Conservation (phyloP, 768 basidiomycete genomes). For the Lactifluus subvellereus region DNA sequence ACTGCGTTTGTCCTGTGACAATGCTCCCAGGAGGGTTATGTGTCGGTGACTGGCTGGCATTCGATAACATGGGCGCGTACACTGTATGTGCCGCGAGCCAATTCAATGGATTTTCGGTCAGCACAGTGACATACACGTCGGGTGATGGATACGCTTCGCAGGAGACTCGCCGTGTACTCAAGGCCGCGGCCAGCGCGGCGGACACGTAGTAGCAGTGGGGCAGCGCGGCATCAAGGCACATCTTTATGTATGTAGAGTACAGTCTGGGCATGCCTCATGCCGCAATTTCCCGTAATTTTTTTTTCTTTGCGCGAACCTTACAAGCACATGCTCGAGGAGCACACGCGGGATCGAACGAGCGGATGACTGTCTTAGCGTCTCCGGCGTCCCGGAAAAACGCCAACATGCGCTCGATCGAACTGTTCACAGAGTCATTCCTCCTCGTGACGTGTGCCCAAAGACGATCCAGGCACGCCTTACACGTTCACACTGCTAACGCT, state of each 20-base stretch:
- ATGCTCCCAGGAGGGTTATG: slow-evolving; percentile 61
- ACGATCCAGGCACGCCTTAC: slow-evolving; percentile 23
- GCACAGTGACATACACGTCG: slow-evolving; percentile 73
- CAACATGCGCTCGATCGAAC: slow-evolving; percentile 16
- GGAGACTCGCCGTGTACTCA: slow-evolving; percentile 50
- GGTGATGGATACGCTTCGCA: slow-evolving; percentile 46
- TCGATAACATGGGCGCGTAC: slow-evolving; percentile 97
- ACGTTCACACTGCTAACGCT: slow-evolving; percentile 3
- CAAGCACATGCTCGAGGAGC: slow-evolving; percentile 19
- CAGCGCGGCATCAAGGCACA: slow-evolving; percentile 5
- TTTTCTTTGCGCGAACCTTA: slow-evolving; percentile 2
- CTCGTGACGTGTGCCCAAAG: slow-evolving; percentile 25
- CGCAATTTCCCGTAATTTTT: slow-evolving; percentile 21
- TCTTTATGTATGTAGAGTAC: slow-evolving; percentile 1
- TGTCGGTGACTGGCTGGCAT: slow-evolving; percentile 98
- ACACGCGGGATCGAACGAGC: slow-evolving; percentile 5
- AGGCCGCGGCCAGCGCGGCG: slow-evolving; percentile 37
- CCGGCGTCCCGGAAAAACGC: slow-evolving; percentile 14
- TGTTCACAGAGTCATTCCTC: slow-evolving; percentile 19
- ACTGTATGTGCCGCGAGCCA: slow-evolving; percentile 95
- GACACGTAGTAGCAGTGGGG: slow-evolving; percentile 11
- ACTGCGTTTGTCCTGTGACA: slow-evolving; percentile 70
- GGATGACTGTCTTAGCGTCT: neutral
- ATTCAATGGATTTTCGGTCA: slow-evolving; percentile 88
- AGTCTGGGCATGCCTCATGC: slow-evolving; percentile 7